Base-by-base conservation (phyloP, 192 early-diverging fungal species). In the Paraglomus brasilianum region DNA sequence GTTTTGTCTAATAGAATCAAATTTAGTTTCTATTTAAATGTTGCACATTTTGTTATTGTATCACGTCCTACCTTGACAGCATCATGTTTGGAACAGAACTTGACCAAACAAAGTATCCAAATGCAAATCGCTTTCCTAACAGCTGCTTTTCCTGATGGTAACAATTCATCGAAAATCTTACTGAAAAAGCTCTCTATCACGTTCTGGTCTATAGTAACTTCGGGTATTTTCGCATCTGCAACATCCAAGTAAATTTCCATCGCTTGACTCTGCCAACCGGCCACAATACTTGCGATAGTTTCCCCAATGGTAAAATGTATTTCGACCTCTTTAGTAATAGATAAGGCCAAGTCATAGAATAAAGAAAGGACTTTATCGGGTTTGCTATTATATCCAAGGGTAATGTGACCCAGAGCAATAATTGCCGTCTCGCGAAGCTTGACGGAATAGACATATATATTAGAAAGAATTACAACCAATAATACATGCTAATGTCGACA, bases 271-370 rank as follows among this genome's bases (percentile, higher is more conserved):
- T 81, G 60, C 81, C 89, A 93, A 5, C 91, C 90, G 55, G 76
- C 79, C 6, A 85, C 76, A 14, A 83, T 71, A 7, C 76, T 76
- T 0, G 90, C 85, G 56, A 94, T 70, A 0, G 95, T 88, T 69
- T 94, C 93, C 24, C 94, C 96, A 43, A 91, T 82, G 11, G 87
- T 85, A 71, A 98, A 95, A 59, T 93, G 87, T 39, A 92, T 70
- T 52, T 98, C 96, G 0, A 91, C 81, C 43, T 94, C 87, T 65
- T 95, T 94, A 41, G 87, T 84, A 41, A 86, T 73, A 6, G 77
- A 70, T 15, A 81, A 69, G 2, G 88, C 81, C n/a, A 91, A 74
- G 3, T 84, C 76, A 13, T 79, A 80, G 48, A 92, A 66, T 53
- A 82, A 77, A 22, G 69, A 52, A 40, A 84, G 66, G 14, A 86